Evolutionary conservation across 306 rosid genomes (phyloP), one percentile per base, ranked within the genome.

Genomic region (Rosa chinensis): DNA sequence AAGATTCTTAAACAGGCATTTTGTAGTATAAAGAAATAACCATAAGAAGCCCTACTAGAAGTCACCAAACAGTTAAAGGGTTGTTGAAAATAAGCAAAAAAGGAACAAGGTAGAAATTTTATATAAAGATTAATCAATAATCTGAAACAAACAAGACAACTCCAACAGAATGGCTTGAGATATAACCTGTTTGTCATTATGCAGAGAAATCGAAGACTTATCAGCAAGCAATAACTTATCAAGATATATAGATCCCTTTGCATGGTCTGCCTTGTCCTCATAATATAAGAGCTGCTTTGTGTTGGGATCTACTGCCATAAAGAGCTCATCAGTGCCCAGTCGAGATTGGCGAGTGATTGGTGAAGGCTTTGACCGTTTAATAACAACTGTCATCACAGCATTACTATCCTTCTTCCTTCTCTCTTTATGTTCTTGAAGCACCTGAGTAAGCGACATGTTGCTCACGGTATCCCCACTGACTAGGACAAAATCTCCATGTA

Each of bases 341-440:
- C 98, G 96, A 88, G 99, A 91, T 86, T 96, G 99, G 44, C 72
- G 92, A 74, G 88, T 88, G 79, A 84, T 86, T 68, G 86, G 92
- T 79, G 93, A 85, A 85, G 96, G 85, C 90, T 96, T 96, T 23
- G 99, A 96, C 64, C 92, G 88, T 80, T 92, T 91, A 63, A 91
- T 88, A 84, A 96, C 94, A 93, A 96, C 88, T 49, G 99, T 96
- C 98, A 96, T 96, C 66, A 96, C 92, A 44, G 99, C 98, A 52
- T 96, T 93, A 80, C 85, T 88, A 87, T 96, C 97, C 77, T 85
- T 93, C 91, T 96, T 93, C 89, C 72, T 90, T 85, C 99, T 90
- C 66, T 96, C 98, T 79, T 90, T 96, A 64, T 96, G 99, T 71
- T 96, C 97, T 82, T 80, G 84, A 81, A 96, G 96, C 53, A 91